Evolutionary conservation across 208 protist genomes (phyloP).

Genomic region (Trichomonas vaginalis): DNA sequence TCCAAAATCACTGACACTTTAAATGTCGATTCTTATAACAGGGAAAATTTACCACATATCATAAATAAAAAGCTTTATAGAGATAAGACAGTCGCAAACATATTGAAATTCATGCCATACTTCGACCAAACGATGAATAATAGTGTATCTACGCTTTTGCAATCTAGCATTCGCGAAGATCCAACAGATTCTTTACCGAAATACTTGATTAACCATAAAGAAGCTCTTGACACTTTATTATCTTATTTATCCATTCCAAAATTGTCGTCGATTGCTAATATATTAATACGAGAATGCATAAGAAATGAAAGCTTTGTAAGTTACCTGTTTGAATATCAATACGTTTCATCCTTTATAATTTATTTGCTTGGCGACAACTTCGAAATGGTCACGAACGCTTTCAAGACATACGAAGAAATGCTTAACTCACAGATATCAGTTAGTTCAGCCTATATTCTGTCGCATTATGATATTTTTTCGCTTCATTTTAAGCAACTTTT

Average conservation of each 20-base stretch:
- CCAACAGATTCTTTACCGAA: background rate
- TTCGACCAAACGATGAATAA: background rate
- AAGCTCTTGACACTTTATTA: background rate
- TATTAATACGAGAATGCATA: background rate
- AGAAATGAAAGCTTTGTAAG: background rate
- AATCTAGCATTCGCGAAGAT: background rate
- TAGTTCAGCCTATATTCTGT: background rate
- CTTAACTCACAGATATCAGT: background rate
- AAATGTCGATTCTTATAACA: background rate
- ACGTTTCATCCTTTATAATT: background rate
- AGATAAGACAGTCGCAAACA: background rate
- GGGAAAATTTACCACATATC: background rate
- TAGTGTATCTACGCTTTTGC: background rate
- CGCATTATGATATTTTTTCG: background rate
- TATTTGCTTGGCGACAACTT: background rate
- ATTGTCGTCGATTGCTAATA: background rate
- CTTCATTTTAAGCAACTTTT: constrained; percentile 14
- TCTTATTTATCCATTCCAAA: background rate
- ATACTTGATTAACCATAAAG: background rate
- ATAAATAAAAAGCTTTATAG: background rate
- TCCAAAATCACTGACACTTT: background rate
- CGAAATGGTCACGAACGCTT: background rate
- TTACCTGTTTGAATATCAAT: background rate
- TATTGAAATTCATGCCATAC: background rate
- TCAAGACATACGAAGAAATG: background rate